phyloP scores from a whole-genome alignment of 352 stramenopile species.

The Phytopythium oedochilum region DNA sequence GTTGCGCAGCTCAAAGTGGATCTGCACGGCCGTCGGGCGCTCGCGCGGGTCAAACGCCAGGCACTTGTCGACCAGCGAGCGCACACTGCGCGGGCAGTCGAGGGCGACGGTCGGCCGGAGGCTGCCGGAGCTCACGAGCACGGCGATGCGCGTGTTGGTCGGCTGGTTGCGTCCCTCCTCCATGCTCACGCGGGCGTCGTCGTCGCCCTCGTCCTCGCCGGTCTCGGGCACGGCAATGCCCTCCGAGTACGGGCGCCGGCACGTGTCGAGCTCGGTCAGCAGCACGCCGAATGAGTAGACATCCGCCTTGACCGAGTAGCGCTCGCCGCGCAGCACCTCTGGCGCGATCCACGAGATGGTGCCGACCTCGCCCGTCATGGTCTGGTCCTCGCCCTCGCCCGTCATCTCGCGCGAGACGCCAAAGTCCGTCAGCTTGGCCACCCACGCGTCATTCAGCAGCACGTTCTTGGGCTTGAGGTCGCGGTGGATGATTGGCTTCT shows the following conservation, averaged over 20 bases:
- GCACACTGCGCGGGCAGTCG: conserved; percentile 49
- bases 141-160: conserved; percentile 43
- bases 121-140: conserved; percentile 42
- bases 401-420: conserved; percentile 18
- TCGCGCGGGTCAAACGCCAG: conserved; percentile 44
- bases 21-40: conserved; percentile 59
- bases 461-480: conserved; percentile 78
- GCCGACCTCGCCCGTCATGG: conserved; percentile 49
- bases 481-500: conserved; percentile 75
- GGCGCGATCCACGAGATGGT: conserved; percentile 37
- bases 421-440: conserved; percentile 28
- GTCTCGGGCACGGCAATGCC: neutral
- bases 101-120: conserved; percentile 36
- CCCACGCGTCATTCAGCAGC: conserved; percentile 32
- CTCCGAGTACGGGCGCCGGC: conserved; percentile 14
- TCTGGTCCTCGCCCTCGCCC: conserved; percentile 14
- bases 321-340: conserved; percentile 54
- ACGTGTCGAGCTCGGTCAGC: conserved; percentile 52
- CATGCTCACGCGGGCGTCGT: conserved; percentile 14
- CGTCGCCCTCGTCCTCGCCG: neutral
- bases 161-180: conserved; percentile 11
- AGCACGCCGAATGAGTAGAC: conserved; percentile 75
- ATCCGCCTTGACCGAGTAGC: conserved; percentile 67
- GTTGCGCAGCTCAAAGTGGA: conserved; percentile 55
- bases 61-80: conserved; percentile 43